Evolutionary conservation across 441 rosid species (phyloP), one percentile per base, ranked within the genome.

Genomic region (Aquilaria agallochum): DNA sequence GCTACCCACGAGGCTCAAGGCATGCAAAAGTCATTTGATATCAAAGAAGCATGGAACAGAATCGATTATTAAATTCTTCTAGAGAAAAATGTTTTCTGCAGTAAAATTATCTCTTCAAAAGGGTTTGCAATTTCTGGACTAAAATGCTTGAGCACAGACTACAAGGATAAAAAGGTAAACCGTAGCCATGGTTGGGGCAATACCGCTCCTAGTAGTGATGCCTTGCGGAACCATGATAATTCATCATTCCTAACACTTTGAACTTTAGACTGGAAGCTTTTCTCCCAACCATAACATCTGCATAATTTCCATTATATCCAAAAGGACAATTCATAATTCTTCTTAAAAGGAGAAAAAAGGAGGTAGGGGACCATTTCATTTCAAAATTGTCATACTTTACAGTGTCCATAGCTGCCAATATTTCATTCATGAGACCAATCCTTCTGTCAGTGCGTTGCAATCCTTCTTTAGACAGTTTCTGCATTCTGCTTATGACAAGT

Each of bases 261-360:
- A 74, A 96, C 97, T 83, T 90, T 93, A 50, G 81, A 76, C 68
- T 90, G 96, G 81, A 96, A 96, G 73, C 99, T 96, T 55, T 80
- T 81, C 77, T 96, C 99, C 99, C 99, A 96, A 58, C 97, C 98
- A 78, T 96, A 96, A 73, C 98, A 96, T 80, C 99, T 96, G 76
- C 64, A 67, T 12, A 57, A 72, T 77, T 73, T 60, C 45, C 51
- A 74, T 61, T 31, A 42, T 36, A 60, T 55, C 50, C 36, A 40
- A 65, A 40, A 50, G 40, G 9, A 20, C 36, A 5, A 20, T 20
- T 20, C 8, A 20, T 15, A 3, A 50, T 50, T 8, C 31, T 20
- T 14, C n/a, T 5, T 48, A 44, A 68, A 66, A 48, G 44, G 56
- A 69, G 59, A 55, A 50, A 10, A 51, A 20, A 42, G n/a, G 44